Evolutionary conservation across 257 asterid genomes (phyloP).

Genomic region (Anisodus acutangulus): DNA sequence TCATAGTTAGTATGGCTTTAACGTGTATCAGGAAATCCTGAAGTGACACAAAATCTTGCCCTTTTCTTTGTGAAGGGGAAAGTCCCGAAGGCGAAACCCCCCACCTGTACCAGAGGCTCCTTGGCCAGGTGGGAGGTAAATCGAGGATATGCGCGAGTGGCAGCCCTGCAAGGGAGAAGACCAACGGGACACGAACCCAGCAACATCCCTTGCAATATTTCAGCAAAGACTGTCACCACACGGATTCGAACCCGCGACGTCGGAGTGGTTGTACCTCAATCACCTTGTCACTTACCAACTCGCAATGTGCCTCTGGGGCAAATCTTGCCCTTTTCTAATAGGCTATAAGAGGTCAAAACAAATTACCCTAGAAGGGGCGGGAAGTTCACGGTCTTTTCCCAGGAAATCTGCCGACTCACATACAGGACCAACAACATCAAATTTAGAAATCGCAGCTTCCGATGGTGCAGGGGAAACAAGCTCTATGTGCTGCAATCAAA

Average conservation of each 20-base stretch:
- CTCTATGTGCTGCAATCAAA: slow-evolving; percentile 84
- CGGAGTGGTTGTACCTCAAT: too few species aligned
- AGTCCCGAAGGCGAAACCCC: too few species aligned
- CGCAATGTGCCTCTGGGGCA: too few species aligned
- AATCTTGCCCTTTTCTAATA: neutral
- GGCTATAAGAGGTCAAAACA: neutral
- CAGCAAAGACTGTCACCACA: too few species aligned
- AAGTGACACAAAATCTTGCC: neutral
- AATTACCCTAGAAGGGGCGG: slow-evolving; percentile 73
- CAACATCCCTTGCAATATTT: too few species aligned
- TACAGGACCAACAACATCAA: slow-evolving; percentile 92
- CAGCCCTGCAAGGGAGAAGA: too few species aligned
- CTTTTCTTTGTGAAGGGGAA: neutral
- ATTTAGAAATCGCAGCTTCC: slow-evolving; percentile 63
- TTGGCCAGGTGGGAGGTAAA: too few species aligned
- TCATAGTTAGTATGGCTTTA: slow-evolving; percentile 24
- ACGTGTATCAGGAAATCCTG: neutral
- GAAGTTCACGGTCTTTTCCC: slow-evolving; percentile 90
- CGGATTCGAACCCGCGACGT: too few species aligned
- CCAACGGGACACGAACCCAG: too few species aligned
- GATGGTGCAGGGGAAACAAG: slow-evolving; percentile 75
- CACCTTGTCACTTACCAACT: too few species aligned
- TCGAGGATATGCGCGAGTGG: too few species aligned
- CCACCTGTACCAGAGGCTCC: too few species aligned
- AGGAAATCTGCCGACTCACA: slow-evolving; percentile 97